phyloP scores from a whole-genome alignment of 768 basidiomycete genomes.

The Lactarius vividus region DNA sequence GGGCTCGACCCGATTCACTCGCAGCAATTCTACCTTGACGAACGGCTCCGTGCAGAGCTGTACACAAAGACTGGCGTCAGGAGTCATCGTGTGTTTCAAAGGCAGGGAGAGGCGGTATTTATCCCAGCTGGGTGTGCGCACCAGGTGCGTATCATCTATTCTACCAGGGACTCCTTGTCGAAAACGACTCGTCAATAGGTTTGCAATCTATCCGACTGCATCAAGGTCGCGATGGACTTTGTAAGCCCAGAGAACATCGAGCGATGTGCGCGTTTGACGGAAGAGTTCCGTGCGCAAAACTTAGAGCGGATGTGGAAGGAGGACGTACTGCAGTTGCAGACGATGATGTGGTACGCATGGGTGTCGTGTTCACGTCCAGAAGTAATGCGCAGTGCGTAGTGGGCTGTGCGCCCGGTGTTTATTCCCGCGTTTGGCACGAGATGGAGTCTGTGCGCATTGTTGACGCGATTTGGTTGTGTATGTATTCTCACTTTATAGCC shows the following conservation, averaged over 20 bases:
- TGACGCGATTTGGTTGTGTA: conserved; percentile 14
- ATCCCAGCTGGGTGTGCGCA: conserved; percentile 94
- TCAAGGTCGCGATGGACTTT: conserved; percentile 95
- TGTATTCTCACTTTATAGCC: conserved; percentile 22
- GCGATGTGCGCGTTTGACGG: conserved; percentile 78
- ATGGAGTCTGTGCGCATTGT: conserved; percentile 3
- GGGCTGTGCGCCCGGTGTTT: not conserved
- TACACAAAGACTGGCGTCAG: conserved; percentile 64
- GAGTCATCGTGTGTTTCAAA: conserved; percentile 85
- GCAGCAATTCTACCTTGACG: conserved; percentile 83
- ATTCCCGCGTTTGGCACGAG: conserved; percentile 16
- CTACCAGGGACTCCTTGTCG: not conserved
- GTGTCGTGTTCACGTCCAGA: conserved; percentile 50
- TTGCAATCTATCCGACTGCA: conserved; percentile 86
- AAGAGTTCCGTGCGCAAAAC: conserved; percentile 89
- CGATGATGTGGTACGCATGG: conserved; percentile 95
- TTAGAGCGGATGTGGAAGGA: conserved; percentile 86
- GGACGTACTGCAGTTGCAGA: conserved; percentile 85
- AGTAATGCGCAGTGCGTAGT: conserved; percentile 1
- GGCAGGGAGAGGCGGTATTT: conserved; percentile 89
- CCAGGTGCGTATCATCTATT: conserved; percentile 51
- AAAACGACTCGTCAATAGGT: conserved; percentile 48
- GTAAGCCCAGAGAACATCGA: conserved; percentile 90
- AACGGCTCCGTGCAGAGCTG: conserved; percentile 60
- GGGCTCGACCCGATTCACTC: conserved; percentile 85